phyloP scores from a whole-genome alignment of 2,329 filamentous ascomycete genomes.

The Colletotrichum gloeosporioides region DNA sequence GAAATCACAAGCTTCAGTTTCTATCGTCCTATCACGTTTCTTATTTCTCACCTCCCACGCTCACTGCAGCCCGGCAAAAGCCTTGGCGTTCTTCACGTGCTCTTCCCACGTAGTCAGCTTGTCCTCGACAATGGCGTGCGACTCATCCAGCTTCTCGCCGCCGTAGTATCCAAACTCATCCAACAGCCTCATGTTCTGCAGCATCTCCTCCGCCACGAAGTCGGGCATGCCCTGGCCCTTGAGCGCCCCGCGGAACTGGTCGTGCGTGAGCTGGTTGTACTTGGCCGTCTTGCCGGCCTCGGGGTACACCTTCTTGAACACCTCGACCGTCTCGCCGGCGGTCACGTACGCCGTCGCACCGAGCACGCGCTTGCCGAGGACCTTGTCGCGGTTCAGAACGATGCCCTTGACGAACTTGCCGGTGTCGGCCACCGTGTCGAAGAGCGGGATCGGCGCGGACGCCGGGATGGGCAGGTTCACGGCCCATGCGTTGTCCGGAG shows the following conservation, averaged over 20 bases:
- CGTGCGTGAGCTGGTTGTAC: constrained; percentile 34
- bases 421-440: constrained; percentile 42
- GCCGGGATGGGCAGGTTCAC: constrained; percentile 35
- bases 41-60: neutral
- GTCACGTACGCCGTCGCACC: constrained; percentile 42
- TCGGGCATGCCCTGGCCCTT: constrained; percentile 22
- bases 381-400: constrained; percentile 24
- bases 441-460: constrained; percentile 35
- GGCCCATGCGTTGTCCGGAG: constrained; percentile 35
- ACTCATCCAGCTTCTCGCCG: constrained; percentile 36
- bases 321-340: constrained; percentile 33
- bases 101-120: constrained; percentile 43
- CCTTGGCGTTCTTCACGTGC: constrained; percentile 36
- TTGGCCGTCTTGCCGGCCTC: constrained; percentile 37
- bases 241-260: constrained; percentile 41
- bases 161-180: constrained; percentile 46
- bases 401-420: constrained; percentile 42
- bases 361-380: constrained; percentile 37
- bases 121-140: constrained; percentile 36
- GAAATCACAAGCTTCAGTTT: neutral
- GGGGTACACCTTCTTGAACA: constrained; percentile 33
- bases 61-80: constrained; percentile 41
- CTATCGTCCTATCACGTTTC: neutral
- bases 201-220: constrained; percentile 39
- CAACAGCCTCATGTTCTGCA: constrained; percentile 49